phyloP scores from a whole-genome alignment of 129 eudicot species.

The Cynara cardunculus region DNA sequence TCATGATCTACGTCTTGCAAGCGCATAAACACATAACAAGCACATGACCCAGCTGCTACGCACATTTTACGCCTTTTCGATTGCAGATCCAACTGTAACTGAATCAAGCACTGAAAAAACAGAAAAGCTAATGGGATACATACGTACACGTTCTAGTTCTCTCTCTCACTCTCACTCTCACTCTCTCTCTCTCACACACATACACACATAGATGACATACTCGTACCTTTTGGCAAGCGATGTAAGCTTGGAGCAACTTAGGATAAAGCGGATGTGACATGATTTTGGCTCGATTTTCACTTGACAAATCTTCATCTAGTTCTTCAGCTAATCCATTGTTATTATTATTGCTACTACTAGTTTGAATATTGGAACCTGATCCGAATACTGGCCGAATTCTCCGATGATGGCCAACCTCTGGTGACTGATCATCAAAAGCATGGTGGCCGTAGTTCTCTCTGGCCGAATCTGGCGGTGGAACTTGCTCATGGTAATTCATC shows the following conservation, averaged over 20 bases:
- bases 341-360: constrained; percentile 11
- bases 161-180: neutral
- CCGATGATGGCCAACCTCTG: constrained; percentile 18
- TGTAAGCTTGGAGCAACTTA: constrained; percentile 47
- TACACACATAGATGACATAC: neutral
- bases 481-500: constrained; percentile 16
- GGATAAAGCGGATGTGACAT: constrained; percentile 57
- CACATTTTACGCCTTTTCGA: constrained; percentile 11
- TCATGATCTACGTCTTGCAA: neutral
- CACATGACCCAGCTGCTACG: neutral
- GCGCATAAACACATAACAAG: neutral
- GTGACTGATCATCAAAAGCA: neutral
- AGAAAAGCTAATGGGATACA: constrained; percentile 5
- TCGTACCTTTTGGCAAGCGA: constrained; percentile 55
- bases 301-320: constrained; percentile 27
- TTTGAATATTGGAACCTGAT: constrained; percentile 23
- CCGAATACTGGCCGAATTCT: constrained; percentile 22
- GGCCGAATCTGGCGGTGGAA: constrained; percentile 12
- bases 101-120: constrained; percentile 16
- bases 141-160: neutral
- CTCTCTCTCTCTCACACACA: neutral
- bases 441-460: neutral
- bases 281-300: constrained; percentile 40
- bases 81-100: constrained; percentile 34
- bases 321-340: constrained; percentile 27